Evolutionary conservation across 805 yeast species (phyloP).

Genomic region (Candida cerambycidarum): DNA sequence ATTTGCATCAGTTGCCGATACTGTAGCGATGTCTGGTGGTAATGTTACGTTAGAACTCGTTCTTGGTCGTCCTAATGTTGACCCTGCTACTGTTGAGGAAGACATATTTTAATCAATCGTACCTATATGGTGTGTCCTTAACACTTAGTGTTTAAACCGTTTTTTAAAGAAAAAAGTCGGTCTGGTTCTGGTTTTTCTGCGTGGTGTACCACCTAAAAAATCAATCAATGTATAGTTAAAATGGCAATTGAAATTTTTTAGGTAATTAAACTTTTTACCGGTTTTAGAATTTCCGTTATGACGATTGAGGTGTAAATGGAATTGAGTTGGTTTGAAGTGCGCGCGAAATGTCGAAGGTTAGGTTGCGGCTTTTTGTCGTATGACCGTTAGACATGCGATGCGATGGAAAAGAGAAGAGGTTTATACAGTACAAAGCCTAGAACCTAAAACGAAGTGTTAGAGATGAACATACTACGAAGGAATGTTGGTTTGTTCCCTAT

Average conservation of each 20-base stretch:
- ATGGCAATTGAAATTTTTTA: background rate
- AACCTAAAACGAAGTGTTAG: background rate
- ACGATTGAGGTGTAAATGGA: background rate
- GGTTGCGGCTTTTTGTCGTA: background rate
- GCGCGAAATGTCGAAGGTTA: background rate
- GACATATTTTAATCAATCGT: conserved; percentile 1
- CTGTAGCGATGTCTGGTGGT: conserved; percentile 22
- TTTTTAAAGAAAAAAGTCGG: background rate
- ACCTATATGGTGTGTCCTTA: background rate
- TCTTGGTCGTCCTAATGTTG: conserved; percentile 19
- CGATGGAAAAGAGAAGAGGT: background rate
- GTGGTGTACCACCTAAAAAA: too few species aligned
- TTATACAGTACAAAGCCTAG: background rate
- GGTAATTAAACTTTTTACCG: conserved; percentile 1
- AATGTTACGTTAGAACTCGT: conserved; percentile 17
- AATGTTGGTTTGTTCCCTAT: background rate
- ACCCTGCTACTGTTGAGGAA: conserved; percentile 16
- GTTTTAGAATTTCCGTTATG: background rate
- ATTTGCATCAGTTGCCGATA: conserved; percentile 24
- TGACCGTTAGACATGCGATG: background rate
- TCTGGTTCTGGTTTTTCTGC: background rate
- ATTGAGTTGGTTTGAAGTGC: background rate
- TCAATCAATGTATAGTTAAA: too few species aligned
- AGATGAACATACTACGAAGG: background rate
- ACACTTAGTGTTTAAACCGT: conserved; percentile 2